These are phyloP conservation scores for Entamoeba dispar DNA, from an alignment of 208 protist genomes.

Conservation along the genomic window DNA sequence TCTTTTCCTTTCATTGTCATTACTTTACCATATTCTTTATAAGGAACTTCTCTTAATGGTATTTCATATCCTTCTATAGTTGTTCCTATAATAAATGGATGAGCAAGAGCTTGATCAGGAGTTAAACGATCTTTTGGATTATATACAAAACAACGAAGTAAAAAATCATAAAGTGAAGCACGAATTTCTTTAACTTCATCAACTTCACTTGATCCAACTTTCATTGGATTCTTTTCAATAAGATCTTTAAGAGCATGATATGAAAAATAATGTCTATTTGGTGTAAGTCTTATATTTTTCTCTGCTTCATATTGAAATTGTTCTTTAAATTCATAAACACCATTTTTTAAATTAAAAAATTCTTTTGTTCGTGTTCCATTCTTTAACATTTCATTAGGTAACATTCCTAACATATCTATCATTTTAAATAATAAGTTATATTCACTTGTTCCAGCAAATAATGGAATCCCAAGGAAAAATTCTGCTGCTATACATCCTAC, in stretches of 20 bases:
- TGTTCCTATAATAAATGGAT: not conserved
- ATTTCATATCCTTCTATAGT: not conserved
- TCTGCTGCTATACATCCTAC: constrained; percentile 90
- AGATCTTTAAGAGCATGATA: not conserved
- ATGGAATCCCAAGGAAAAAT: constrained; percentile 50
- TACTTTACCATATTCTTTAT: not conserved
- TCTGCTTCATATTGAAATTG: not conserved
- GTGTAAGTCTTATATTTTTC: not conserved
- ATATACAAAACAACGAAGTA: not conserved
- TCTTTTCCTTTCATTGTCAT: not conserved
- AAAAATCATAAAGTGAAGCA: not conserved
- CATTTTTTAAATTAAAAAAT: not conserved
- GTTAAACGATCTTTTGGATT: not conserved
- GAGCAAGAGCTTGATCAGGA: not conserved
- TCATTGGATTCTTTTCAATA: not conserved
- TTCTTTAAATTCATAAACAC: not conserved
- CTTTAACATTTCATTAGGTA: not conserved
- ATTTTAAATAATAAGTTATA: not conserved
- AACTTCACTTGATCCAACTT: not conserved
- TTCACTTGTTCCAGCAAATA: constrained; percentile 79
- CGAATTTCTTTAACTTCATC: not conserved
- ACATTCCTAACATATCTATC: not conserved
- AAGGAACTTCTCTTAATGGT: not conserved
- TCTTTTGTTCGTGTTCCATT: not conserved
- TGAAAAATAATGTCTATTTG: not conserved